phyloP scores from a whole-genome alignment of 2,329 filamentous ascomycete species.

The Epichloe gansuensis region DNA sequence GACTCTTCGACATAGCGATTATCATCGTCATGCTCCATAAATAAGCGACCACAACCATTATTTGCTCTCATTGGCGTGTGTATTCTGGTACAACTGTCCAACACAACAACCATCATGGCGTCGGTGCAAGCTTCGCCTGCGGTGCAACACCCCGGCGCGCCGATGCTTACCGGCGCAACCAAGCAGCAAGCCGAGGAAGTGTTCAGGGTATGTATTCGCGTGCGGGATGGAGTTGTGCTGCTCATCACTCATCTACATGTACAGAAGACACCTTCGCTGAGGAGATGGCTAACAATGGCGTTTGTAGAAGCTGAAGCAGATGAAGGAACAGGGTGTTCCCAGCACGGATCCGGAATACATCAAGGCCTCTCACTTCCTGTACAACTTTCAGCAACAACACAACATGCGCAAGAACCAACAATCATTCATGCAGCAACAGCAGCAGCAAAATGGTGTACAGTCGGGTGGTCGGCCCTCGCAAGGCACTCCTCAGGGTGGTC shows the following conservation, averaged over 20 bases:
- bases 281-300: background rate
- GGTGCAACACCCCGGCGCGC: constrained; percentile 52
- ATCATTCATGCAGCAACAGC: constrained; percentile 27
- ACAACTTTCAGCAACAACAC: constrained; percentile 56
- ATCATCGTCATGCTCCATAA: constrained; percentile 28
- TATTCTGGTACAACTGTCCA: constrained; percentile 3
- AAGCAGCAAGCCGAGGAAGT: constrained; percentile 69
- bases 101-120: constrained; percentile 48
- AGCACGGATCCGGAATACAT: constrained; percentile 77
- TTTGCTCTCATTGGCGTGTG: constrained; percentile 14
- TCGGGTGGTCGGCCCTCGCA: constrained; percentile 27
- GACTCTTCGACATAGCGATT: constrained; percentile 5
- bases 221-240: background rate
- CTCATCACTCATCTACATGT: background rate
- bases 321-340: constrained; percentile 76
- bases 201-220: constrained; percentile 41
- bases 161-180: constrained; percentile 55
- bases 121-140: constrained; percentile 63
- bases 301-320: constrained; percentile 68
- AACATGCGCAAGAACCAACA: constrained; percentile 39
- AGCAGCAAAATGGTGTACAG: constrained; percentile 40
- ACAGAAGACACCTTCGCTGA: background rate
- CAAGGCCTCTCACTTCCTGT: constrained; percentile 66
- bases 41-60: constrained; percentile 16
- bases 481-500: constrained; percentile 19